Evolutionary conservation across 495 filamentous ascomycete species (phyloP), one percentile per base, ranked within the genome.

Genomic region (Aspergillus baeticus): DNA sequence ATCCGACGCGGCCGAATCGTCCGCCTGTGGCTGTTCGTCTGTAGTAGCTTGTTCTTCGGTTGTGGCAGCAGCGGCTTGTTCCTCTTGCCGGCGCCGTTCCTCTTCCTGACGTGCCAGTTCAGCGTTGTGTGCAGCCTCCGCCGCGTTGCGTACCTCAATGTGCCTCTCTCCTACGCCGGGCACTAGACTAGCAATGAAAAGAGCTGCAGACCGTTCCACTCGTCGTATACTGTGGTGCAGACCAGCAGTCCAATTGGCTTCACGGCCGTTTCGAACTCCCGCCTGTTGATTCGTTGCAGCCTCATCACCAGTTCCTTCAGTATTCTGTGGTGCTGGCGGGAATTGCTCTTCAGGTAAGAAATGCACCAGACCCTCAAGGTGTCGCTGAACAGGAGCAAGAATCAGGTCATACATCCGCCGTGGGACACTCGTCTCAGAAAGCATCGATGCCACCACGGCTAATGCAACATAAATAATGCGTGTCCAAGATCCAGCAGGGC

Each of bases 141-240:
- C 82, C 4, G 78, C 83, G 62, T 88, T 86, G 35, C 85, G 77
- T 34, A 83, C 86, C 55, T 81, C 78, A 42, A 96, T 90, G 63
- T 94, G 88, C 41, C 90, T 73, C 69, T 96, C 92, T 0, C 91
- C 90, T 13, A 96, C 78, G 7, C 92, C 92, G 0, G 92, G 92
- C 26, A 90, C 84, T 49, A 96, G 74, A 71, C 89, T 94, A 6
- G 91, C 90, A 34, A 96, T 68, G 62, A 96, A 93, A 29, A 96
- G 74, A 13, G 91, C 82, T n/a, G 88, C 67, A 13, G 88, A 87
- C 48, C 91, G 81, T 66, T 96, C 92, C 11, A 82, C 67, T 13
- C 84, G 75, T 59, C 89, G 75, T 11, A 88, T 63, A 29, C 79
- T 77, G 37, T 86, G 74, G 59, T 63, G 61, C 15, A 71, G 10